Evolutionary conservation across 2,329 filamentous ascomycete genomes (phyloP).

Genomic region (Dactylonectria macrodidyma): DNA sequence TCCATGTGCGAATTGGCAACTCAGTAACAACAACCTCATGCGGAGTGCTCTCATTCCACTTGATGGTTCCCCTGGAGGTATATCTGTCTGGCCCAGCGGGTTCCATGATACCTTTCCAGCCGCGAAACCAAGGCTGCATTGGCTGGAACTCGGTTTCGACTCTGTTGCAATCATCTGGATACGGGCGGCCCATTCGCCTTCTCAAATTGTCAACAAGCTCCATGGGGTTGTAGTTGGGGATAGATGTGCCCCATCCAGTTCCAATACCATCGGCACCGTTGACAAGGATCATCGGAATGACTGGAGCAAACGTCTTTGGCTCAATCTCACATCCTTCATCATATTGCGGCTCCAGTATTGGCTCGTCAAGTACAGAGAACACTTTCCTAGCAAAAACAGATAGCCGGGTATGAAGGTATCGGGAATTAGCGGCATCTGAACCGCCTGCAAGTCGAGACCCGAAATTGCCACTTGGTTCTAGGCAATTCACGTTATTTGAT

Average conservation of each 20-base stretch:
- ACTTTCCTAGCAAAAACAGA: slow-evolving; percentile 93
- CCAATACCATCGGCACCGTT: slow-evolving; percentile 99
- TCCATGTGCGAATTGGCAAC: slow-evolving; percentile 94
- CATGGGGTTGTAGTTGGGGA: slow-evolving; percentile 95
- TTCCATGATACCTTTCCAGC: slow-evolving; percentile 88
- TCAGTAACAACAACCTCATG: slow-evolving; percentile 94
- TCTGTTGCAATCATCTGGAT: slow-evolving; percentile 64
- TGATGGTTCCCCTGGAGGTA: slow-evolving; percentile 90
- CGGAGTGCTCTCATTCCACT: slow-evolving; percentile 75
- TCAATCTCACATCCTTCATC: slow-evolving; percentile 94
- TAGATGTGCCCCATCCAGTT: slow-evolving; percentile 96
- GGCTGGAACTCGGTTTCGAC: slow-evolving; percentile 78
- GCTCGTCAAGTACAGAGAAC: slow-evolving; percentile 88
- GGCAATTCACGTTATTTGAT: slow-evolving; percentile 96
- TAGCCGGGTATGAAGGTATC: slow-evolving; percentile 97
- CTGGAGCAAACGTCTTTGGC: slow-evolving; percentile 86
- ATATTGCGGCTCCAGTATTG: slow-evolving; percentile 84
- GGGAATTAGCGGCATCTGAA: slow-evolving; percentile 92
- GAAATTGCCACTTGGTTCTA: slow-evolving; percentile 98
- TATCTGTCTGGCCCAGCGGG: slow-evolving; percentile 81
- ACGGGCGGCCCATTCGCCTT: slow-evolving; percentile 82
- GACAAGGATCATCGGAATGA: slow-evolving; percentile 92
- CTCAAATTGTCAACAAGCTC: slow-evolving; percentile 92
- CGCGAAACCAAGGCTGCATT: slow-evolving; percentile 97
- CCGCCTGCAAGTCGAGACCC: slow-evolving; percentile 96